A percentile compares a stretch with the other conserved stretches of the same genome.
These are phyloP conservation scores for Mycena leptocephala DNA, from an alignment of 768 basidiomycete species.

Conservation along the genomic window DNA sequence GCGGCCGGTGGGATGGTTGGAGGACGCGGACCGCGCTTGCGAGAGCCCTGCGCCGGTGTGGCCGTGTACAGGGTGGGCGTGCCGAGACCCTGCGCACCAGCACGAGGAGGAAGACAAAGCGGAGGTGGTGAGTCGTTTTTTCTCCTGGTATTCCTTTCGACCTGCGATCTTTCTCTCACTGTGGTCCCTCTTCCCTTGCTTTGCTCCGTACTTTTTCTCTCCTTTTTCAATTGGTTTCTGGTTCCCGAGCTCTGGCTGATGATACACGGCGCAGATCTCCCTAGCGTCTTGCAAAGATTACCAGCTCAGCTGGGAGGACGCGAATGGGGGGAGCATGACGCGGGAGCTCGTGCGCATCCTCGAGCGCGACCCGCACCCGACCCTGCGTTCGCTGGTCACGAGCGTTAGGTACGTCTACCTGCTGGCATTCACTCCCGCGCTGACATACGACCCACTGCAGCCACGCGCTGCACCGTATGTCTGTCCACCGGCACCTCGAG, in stretches of 20 bases:
- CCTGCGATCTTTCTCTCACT: too few relatives aligned
- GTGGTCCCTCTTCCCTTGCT: too few relatives aligned
- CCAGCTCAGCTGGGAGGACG: constrained; percentile 33
- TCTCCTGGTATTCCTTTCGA: too few relatives aligned
- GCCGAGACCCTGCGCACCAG: constrained; percentile 14
- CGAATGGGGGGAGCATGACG: constrained; percentile 33
- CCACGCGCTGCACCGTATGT: constrained; percentile 29
- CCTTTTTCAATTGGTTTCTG: neutral
- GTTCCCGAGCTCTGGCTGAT: neutral
- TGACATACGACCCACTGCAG: constrained; percentile 1
- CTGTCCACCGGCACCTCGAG: constrained; percentile 27
- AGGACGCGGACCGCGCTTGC: constrained; percentile 14
- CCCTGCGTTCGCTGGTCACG: neutral
- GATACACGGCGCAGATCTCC: constrained; percentile 13
- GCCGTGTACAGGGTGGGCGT: constrained; percentile 16
- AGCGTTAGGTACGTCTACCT: constrained; percentile 13
- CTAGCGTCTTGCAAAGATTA: constrained; percentile 34
- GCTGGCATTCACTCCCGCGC: neutral
- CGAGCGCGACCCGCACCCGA: constrained; percentile 33
- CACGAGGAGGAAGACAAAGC: constrained; percentile 20
- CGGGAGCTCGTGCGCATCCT: constrained; percentile 31
- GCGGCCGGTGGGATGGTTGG: constrained; percentile 19
- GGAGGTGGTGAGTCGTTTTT: constrained; percentile 20
- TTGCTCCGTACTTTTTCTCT: neutral
- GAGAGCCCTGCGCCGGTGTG: constrained; percentile 34